phyloP scores from a whole-genome alignment of 2,329 filamentous ascomycete genomes.

The Pseudogymnoascus sp. region DNA sequence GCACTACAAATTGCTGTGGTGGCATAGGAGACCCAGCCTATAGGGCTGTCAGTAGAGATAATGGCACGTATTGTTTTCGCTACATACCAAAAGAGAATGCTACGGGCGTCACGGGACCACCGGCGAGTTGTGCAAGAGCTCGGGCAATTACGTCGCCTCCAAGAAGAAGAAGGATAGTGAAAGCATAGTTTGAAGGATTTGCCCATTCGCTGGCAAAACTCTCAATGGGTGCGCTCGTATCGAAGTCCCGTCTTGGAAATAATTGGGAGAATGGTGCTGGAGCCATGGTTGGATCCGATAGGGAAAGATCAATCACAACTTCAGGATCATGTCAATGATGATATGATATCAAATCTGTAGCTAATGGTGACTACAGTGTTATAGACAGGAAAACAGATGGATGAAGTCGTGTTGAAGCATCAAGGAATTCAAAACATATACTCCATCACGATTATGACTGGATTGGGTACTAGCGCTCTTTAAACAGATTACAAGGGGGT shows the following conservation, averaged over 20 bases:
- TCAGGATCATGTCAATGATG: background rate
- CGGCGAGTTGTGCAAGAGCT: constrained; percentile 28
- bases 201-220: background rate
- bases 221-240: background rate
- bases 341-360: background rate
- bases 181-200: constrained; percentile 20
- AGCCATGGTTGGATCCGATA: background rate
- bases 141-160: constrained; percentile 29
- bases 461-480: background rate
- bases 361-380: background rate
- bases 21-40: constrained; percentile 25
- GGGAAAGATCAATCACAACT: background rate
- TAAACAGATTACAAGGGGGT: background rate
- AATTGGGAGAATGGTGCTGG: background rate
- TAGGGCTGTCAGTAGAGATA: background rate
- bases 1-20: constrained; percentile 18
- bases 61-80: background rate
- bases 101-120: constrained; percentile 24
- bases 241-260: background rate
- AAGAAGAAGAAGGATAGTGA: constrained; percentile 29
- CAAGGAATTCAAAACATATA: background rate
- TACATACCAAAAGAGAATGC: constrained; percentile 25
- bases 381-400: background rate
- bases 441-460: background rate
- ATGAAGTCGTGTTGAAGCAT: background rate